Evolutionary conservation across 345 rosid genomes (phyloP).

Genomic region (Brassica cretica): DNA sequence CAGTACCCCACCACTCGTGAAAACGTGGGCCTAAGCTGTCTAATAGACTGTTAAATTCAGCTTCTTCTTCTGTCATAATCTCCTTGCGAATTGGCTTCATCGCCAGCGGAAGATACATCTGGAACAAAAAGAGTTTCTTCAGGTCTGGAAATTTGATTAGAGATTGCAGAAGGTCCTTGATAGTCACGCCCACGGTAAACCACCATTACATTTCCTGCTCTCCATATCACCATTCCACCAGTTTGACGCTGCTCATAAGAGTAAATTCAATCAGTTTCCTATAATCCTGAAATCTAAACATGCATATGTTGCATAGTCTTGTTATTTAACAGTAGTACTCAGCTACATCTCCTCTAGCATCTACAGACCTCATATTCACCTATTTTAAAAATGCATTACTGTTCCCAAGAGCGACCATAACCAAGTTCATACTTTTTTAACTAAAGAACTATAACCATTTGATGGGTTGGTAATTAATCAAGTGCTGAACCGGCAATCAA

Average conservation of each 20-base stretch:
- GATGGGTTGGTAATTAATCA: no score
- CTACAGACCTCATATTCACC: no score
- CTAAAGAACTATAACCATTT: no score
- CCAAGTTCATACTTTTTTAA: no score
- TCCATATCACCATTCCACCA: slow-evolving; percentile 91
- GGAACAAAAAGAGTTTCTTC: no score
- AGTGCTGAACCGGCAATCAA: no score
- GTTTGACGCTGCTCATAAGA: slow-evolving; percentile 84
- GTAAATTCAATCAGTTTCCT: slow-evolving; percentile 29
- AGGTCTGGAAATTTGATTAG: slow-evolving; percentile 42
- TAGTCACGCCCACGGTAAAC: no score
- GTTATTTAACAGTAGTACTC: slow-evolving; percentile 4
- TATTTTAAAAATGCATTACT: not conserved
- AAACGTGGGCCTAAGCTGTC: slow-evolving; percentile 93
- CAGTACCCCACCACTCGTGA: slow-evolving; percentile 98
- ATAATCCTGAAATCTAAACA: slow-evolving; percentile 11
- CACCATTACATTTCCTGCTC: slow-evolving; percentile 95
- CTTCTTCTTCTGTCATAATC: slow-evolving; percentile 75
- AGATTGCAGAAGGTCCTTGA: slow-evolving; percentile 61
- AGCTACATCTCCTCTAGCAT: slow-evolving; percentile 5
- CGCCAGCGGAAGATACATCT: no score
- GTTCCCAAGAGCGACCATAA: slow-evolving; percentile 6
- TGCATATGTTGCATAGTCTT: slow-evolving; percentile 7
- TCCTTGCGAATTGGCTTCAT: slow-evolving; percentile 38
- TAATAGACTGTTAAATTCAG: slow-evolving; percentile 62